Evolutionary conservation across 148 eudicot species (phyloP).

Genomic region (Rhododendron vialii): DNA sequence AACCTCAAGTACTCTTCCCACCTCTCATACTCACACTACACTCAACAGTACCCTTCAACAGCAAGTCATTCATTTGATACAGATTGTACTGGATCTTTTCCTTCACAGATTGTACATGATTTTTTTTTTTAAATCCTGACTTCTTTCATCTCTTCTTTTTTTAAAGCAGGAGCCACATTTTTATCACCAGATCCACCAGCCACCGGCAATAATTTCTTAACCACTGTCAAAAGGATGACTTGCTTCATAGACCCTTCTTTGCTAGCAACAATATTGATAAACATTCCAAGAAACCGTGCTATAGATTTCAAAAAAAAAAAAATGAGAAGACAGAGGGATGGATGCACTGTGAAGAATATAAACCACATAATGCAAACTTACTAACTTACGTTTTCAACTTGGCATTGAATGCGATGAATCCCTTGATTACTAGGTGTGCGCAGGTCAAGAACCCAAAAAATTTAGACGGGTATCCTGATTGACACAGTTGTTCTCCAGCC

Average conservation of each 20-base stretch:
- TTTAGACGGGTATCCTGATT: slow-evolving; percentile 89
- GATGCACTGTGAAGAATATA: background rate
- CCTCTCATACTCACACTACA: background rate
- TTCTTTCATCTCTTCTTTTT: background rate
- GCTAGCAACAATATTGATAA: background rate
- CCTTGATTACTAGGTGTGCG: slow-evolving; percentile 87
- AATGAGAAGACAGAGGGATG: background rate
- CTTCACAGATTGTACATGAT: background rate
- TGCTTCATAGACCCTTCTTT: background rate
- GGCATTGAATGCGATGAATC: slow-evolving; percentile 61
- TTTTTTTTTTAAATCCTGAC: too few relatives aligned
- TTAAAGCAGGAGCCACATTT: background rate
- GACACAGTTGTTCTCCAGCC: slow-evolving; percentile 86
- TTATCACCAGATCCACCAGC: background rate
- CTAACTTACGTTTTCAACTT: slow-evolving; percentile 55
- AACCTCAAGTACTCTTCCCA: too few relatives aligned
- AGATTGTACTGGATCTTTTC: background rate
- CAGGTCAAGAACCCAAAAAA: slow-evolving; percentile 64
- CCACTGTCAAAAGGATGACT: background rate
- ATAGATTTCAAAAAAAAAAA: background rate
- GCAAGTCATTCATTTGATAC: background rate
- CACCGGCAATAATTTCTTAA: background rate
- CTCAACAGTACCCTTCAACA: background rate
- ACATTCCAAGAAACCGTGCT: background rate
- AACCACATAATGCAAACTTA: background rate